phyloP scores from a whole-genome alignment of 768 basidiomycete genomes.

The Suillus decipiens region DNA sequence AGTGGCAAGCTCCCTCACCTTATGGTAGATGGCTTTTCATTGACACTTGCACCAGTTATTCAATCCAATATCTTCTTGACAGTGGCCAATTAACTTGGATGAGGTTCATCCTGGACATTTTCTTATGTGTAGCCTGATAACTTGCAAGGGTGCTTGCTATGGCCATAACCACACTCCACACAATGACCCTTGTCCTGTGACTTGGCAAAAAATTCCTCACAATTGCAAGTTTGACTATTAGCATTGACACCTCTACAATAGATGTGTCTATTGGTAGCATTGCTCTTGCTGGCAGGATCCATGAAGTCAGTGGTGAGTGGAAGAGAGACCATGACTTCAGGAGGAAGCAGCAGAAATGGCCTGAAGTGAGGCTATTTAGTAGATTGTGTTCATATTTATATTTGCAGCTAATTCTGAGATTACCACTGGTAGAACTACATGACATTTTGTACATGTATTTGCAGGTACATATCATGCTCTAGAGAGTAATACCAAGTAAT shows the following conservation, averaged over 20 bases:
- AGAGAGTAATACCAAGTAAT: too few relatives aligned
- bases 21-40: not conserved
- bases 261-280: not conserved
- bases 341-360: not conserved
- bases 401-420: conserved; percentile 15
- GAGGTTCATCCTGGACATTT: not conserved
- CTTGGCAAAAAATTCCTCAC: not conserved
- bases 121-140: not conserved
- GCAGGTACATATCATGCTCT: too few relatives aligned
- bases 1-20: not conserved
- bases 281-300: not conserved
- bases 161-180: not conserved
- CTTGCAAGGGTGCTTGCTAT: not conserved
- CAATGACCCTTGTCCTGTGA: not conserved
- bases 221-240: not conserved
- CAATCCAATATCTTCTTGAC: not conserved
- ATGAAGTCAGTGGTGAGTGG: not conserved
- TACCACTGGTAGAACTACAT: conserved; percentile 6
- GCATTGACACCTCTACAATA: not conserved
- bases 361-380: not conserved
- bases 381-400: not conserved
- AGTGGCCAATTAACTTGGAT: not conserved
- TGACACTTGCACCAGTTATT: not conserved
- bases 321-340: not conserved
- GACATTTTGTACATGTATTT: too few relatives aligned